phyloP scores from a whole-genome alignment of 2,329 filamentous ascomycete species.

The Colletotrichum gloeosporioides region DNA sequence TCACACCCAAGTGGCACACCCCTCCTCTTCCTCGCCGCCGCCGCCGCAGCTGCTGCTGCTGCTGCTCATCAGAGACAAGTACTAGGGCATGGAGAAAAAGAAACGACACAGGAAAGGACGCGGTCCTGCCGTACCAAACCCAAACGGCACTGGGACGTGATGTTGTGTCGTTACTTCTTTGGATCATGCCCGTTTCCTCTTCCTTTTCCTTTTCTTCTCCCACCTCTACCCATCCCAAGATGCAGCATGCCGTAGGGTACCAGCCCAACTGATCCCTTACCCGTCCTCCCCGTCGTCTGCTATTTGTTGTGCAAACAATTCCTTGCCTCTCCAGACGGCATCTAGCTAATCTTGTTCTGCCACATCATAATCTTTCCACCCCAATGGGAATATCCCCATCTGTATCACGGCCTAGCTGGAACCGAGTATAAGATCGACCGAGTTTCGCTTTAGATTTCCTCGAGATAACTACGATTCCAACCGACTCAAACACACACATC shows the following conservation, averaged over 20 bases:
- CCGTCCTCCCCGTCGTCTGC: constrained; percentile 5
- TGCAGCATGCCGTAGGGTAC: constrained; percentile 25
- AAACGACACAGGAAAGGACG: constrained; percentile 21
- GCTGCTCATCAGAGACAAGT: constrained; percentile 25
- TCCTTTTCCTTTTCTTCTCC: constrained; percentile 10
- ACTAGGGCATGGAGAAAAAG: constrained; percentile 24
- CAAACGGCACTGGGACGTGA: constrained; percentile 19
- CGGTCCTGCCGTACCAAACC: constrained; percentile 20
- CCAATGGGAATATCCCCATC: constrained; percentile 18
- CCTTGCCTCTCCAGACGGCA: constrained; percentile 7
- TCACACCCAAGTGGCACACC: constrained; percentile 24
- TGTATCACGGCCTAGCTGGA: constrained; percentile 6
- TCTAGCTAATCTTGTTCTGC: constrained; percentile 22
- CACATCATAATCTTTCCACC: constrained; percentile 21
- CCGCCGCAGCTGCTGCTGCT: neutral
- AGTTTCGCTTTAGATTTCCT: neutral
- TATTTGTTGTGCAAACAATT: constrained; percentile 18
- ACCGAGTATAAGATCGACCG: constrained; percentile 20
- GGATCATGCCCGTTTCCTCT: constrained; percentile 22
- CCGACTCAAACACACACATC: neutral
- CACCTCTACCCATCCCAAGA: constrained; percentile 20
- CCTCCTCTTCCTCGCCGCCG: constrained; percentile 16
- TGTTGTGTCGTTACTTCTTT: constrained; percentile 22
- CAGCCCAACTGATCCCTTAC: constrained; percentile 22
- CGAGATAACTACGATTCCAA: neutral